Evolutionary conservation across 2,329 filamentous ascomycete genomes (phyloP), one percentile per base, ranked within the genome.

Genomic region (Trichoderma sp.): DNA sequence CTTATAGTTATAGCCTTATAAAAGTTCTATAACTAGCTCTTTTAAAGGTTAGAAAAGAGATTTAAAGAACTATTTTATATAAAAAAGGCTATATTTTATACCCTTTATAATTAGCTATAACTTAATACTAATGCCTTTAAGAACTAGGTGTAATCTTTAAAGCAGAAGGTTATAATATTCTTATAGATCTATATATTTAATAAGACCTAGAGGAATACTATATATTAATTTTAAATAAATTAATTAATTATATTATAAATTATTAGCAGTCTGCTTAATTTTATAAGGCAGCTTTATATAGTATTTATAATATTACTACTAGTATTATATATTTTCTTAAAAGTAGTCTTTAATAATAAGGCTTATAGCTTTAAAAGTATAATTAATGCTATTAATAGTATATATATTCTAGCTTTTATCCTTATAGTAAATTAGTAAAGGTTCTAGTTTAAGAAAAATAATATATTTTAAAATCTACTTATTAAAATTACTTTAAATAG

Each of bases 201-300:
- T 51, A 51, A 24, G 26, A 3, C 10, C 3, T 24, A 51, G 9
- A 51, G 10, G 19, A 24, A 54, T 30, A 54, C 14, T 30, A 5
- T 28, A 28, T 54, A 28, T 7, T 55, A 39, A 39, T 39, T 39
- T 19, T 55, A 55, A 19, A 55, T 39, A 39, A 39, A n/a, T n/a
- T 55, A 55, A 39, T 24, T 39, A 3, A 39, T n/a, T 19, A 39
- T 39, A 55, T 54, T 55, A 55, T 55, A 55, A 17, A 39, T 55
- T 17, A 7, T 39, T 55, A 5, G 41, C 41, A 55, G 19, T 4
- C 26, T 28, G 7, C 3, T 3, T 3, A 7, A 28, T 3, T 7
- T 28, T 28, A 28, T 28, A 28, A 3, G 7, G 7, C 7, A 28
- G 7, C 26, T 28, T 3, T 28, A 28, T 28, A 28, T 28, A 28